Conservation (phyloP, 306 rosid genomes). For the Cicer judaicum region DNA sequence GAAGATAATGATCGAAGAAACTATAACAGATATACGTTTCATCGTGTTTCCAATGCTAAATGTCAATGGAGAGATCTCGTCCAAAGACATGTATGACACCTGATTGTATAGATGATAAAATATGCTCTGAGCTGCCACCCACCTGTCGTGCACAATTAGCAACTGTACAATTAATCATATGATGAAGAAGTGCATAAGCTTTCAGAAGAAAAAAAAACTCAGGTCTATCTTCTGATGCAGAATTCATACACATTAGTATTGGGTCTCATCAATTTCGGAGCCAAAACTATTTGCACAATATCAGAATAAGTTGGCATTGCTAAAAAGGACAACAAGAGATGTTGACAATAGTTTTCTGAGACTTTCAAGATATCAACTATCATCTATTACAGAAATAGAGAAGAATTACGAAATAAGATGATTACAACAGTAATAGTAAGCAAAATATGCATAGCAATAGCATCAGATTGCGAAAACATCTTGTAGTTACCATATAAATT, state of each 20-base stretch:
- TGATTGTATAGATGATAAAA: slow-evolving; percentile 94
- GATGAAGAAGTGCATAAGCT: background rate
- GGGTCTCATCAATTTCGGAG: slow-evolving; percentile 23
- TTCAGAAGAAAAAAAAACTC: background rate
- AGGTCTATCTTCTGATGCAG: background rate
- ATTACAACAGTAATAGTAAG: background rate
- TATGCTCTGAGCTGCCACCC: slow-evolving; percentile 93
- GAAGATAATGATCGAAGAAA: slow-evolving; percentile 94
- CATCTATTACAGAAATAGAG: background rate
- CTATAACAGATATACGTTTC: slow-evolving; percentile 92
- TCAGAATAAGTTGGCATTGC: slow-evolving; percentile 19
- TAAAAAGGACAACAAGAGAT: slow-evolving; percentile 4
- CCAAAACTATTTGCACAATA: background rate
- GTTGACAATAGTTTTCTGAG: background rate
- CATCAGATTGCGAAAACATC: slow-evolving; percentile 1
- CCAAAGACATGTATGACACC: slow-evolving; percentile 40
- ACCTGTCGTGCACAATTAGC: slow-evolving; percentile 57
- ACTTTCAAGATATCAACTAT: background rate
- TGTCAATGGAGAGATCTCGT: slow-evolving; percentile 91
- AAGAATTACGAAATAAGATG: background rate
- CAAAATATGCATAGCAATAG: slow-evolving; percentile 3
- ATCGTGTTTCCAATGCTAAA: slow-evolving; percentile 93
- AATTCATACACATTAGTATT: slow-evolving; percentile 13
- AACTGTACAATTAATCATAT: too few relatives aligned
- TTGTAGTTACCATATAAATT: slow-evolving; percentile 68